Evolutionary conservation across 2,329 filamentous ascomycete species (phyloP).

Genomic region (Aspergillus spinulosporus): DNA sequence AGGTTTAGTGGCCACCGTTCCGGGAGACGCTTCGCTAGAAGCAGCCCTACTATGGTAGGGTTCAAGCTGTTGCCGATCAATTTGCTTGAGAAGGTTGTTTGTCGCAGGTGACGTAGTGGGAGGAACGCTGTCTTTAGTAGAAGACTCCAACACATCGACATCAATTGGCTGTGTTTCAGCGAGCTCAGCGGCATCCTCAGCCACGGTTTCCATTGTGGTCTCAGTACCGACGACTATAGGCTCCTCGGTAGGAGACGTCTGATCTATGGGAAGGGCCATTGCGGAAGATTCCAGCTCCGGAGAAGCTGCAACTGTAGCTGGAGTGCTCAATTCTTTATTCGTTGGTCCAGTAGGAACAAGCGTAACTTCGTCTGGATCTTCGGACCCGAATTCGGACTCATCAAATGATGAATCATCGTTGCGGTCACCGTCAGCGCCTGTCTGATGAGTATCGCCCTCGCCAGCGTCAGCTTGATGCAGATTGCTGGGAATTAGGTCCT

Average conservation of each 20-base stretch:
- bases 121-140: not conserved
- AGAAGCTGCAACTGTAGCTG: slow-evolving; percentile 21
- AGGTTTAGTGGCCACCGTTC: slow-evolving; percentile 46
- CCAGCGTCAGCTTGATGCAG: slow-evolving; percentile 25
- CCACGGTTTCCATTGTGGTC: not conserved
- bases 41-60: slow-evolving; percentile 32
- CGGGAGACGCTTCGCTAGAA: slow-evolving; percentile 46
- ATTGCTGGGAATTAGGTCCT: slow-evolving; percentile 31
- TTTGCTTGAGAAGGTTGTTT: slow-evolving; percentile 17
- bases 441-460: slow-evolving; percentile 43
- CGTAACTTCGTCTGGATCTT: slow-evolving; percentile 39
- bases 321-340: slow-evolving; percentile 34
- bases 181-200: slow-evolving; percentile 19
- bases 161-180: slow-evolving; percentile 2
- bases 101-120: not conserved
- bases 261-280: slow-evolving; percentile 12
- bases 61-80: slow-evolving; percentile 21
- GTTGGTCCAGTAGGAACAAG: slow-evolving; percentile 35
- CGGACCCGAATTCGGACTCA: slow-evolving; percentile 26
- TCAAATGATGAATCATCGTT: slow-evolving; percentile 25
- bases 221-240: not conserved
- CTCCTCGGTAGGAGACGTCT: not conserved
- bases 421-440: slow-evolving; percentile 25
- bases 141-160: slow-evolving; percentile 8
- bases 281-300: slow-evolving; percentile 23